Evolutionary conservation across 2,329 filamentous ascomycete genomes (phyloP), one percentile per base, ranked within the genome.

Genomic region (Ceratocystis ficicola): DNA sequence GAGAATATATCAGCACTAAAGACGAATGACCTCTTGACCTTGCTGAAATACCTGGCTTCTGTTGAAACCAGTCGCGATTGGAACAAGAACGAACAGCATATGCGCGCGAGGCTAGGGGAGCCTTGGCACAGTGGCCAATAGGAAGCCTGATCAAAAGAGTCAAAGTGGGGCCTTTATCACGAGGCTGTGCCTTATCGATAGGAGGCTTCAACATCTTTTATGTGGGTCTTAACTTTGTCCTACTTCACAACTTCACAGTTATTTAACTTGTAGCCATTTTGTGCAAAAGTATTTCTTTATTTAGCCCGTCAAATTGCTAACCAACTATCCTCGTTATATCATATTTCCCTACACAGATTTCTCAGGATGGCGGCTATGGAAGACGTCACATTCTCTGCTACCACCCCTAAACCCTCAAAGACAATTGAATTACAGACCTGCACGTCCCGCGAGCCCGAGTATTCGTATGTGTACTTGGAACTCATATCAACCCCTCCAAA

Each of bases 381-480:
- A 44, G 71, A 71, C 57, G 69, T 73, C 17, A 72, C 74, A 10
- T 70, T 73, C 6, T 69, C 73, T 63, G 69, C 71, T 65, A 70
- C 73, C 61, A 25, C 44, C 64, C 61, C 55, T 68, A 69, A 63
- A 10, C 44, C 28, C 72, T 75, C n/a, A 67, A 70, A 60, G 78
- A 76, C 77, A 20, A 77, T 78, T 67, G 79, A 81, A 60, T 76
- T 85, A 62, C 77, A 77, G 69, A 78, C 77, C 52, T 77, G 76
- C 70, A 83, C 81, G 50, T 76, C 85, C 71, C 79, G 76, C 69
- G 69, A 74, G 28, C 80, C 83, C 1, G 75, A 77, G 3, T 84
- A 80, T 72, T 78, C 83, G 59, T 87, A 86, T 73, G 78, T 77
- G 36, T 81, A 83, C 67, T 75, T 87, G 0, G 74, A 81, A 69